A percentile compares a stretch with the other conserved stretches of the same genome.
phyloP scores from a whole-genome alignment of 106 monocot genomes.

The Acanthochlamys bracteata region DNA sequence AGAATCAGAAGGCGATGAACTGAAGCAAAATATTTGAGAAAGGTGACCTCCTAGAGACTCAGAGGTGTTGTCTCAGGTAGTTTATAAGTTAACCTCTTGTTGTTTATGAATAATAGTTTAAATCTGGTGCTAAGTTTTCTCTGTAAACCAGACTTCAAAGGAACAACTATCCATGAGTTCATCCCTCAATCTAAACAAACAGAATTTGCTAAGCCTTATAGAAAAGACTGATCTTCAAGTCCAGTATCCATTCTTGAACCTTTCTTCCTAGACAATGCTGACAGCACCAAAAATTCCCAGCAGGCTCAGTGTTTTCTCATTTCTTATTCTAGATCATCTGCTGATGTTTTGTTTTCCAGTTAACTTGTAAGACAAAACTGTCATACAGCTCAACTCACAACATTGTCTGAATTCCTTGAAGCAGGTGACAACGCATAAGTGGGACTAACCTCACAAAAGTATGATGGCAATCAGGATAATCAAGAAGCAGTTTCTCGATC shows the following conservation, averaged over 20 bases:
- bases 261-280: constrained; percentile 1
- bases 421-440: background rate
- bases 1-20: background rate
- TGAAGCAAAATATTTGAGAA: background rate
- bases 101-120: background rate
- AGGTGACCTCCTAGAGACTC: background rate
- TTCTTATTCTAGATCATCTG: no score
- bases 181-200: background rate
- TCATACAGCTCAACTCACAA: background rate
- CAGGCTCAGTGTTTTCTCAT: background rate
- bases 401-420: background rate
- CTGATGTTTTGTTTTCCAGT: no score
- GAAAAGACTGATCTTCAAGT: background rate
- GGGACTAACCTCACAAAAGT: no score
- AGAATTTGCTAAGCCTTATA: background rate
- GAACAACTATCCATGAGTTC: background rate
- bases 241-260: constrained; percentile 11
- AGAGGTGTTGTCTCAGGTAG: background rate
- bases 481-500: constrained; percentile 22
- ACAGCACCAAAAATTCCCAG: background rate
- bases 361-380: no score
- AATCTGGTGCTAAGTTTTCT: background rate
- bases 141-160: background rate
- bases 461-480: no score
- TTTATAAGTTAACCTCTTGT: no score